Percentiles rank a stretch among this genome's conserved stretches.
phyloP scores from a whole-genome alignment of 805 yeast genomes.

The Saccharomycopsis sp. region DNA sequence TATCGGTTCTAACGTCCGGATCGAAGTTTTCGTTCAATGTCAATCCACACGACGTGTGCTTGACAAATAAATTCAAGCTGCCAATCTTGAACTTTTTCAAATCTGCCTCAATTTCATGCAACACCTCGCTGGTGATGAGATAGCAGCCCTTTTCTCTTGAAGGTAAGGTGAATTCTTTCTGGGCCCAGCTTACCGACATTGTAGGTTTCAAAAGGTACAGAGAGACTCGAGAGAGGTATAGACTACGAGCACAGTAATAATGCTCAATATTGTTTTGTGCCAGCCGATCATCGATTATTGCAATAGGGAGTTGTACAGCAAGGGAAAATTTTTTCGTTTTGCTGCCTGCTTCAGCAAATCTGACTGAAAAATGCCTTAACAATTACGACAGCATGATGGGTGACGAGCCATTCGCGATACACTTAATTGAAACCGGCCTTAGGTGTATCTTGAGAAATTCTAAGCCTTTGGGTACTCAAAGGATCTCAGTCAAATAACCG shows the following conservation, averaged over 20 bases:
- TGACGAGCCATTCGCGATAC: no score
- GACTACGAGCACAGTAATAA: not conserved
- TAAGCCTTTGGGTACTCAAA: no score
- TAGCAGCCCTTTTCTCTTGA: conserved; percentile 44
- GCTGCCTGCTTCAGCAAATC: no score
- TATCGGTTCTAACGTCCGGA: conserved; percentile 65
- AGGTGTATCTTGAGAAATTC: no score
- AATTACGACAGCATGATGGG: no score
- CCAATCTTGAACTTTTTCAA: conserved; percentile 56
- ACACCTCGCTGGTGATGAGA: conserved; percentile 62
- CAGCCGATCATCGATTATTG: not conserved
- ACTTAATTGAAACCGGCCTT: no score
- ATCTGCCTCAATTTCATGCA: conserved; percentile 45
- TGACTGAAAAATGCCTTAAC: no score
- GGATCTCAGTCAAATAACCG: no score
- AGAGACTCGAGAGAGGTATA: not conserved
- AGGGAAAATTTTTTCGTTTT: no score
- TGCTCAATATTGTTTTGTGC: not conserved
- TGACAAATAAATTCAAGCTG: conserved; percentile 55
- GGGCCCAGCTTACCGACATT: conserved; percentile 9
- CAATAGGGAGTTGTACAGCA: no score
- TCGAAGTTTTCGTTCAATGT: conserved; percentile 78
- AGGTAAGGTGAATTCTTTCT: conserved; percentile 16
- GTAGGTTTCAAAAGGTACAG: not conserved
- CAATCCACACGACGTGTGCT: conserved; percentile 75